Evolutionary conservation across 768 basidiomycete species (phyloP).

Genomic region (Royoungia palumana): DNA sequence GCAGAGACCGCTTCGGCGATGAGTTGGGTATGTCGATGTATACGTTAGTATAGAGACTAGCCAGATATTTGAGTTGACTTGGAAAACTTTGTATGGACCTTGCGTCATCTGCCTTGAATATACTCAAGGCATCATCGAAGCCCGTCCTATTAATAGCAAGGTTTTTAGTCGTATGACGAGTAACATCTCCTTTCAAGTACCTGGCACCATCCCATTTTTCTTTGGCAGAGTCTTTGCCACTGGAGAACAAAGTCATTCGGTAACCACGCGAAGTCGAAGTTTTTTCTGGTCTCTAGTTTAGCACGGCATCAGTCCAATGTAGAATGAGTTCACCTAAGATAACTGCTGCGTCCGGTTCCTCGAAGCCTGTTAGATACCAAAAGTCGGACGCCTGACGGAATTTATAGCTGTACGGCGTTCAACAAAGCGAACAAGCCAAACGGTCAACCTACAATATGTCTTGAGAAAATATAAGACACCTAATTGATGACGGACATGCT

Average conservation of each 20-base stretch:
- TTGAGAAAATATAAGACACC: conserved; percentile 21
- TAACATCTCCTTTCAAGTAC: conserved; percentile 27
- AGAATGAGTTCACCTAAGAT: conserved; percentile 58
- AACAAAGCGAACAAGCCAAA: conserved; percentile 6
- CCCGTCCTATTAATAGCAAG: conserved; percentile 49
- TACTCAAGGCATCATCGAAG: conserved; percentile 53
- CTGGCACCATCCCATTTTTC: conserved; percentile 93
- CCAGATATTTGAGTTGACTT: conserved; percentile 53
- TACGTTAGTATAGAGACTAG: conserved; percentile 47
- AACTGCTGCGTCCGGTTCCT: conserved; percentile 88
- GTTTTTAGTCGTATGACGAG: background rate
- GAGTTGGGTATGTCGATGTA: conserved; percentile 50
- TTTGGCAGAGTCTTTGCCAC: conserved; percentile 66
- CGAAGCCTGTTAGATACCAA: conserved; percentile 95
- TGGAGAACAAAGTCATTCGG: conserved; percentile 80
- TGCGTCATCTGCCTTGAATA: conserved; percentile 81
- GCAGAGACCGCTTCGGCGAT: conserved; percentile 35
- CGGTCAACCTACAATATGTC: conserved; percentile 70
- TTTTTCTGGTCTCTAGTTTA: conserved; percentile 50
- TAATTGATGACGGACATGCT: conserved; percentile 9
- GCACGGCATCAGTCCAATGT: background rate
- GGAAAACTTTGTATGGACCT: conserved; percentile 53
- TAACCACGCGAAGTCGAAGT: conserved; percentile 71
- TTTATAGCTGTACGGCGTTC: conserved; percentile 66
- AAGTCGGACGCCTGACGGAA: conserved; percentile 91